Evolutionary conservation across 1,284 basidiomycete genomes (phyloP).

Genomic region (Ceratobasidium sp.): DNA sequence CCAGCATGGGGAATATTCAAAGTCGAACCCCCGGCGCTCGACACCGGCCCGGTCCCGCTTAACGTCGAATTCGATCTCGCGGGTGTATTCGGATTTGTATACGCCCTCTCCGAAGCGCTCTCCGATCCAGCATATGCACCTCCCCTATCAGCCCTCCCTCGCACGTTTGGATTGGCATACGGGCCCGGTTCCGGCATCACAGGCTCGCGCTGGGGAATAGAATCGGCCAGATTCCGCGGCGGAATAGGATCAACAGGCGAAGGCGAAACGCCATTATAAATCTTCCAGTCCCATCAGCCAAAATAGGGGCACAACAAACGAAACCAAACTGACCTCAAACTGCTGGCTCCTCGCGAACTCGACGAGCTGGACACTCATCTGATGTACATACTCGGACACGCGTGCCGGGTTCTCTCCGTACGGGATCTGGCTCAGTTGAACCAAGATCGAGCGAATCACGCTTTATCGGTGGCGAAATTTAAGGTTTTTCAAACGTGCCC

Average conservation of each 20-base stretch:
- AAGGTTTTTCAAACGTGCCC: neutral
- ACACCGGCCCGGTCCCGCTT: neutral
- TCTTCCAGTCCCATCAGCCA: neutral
- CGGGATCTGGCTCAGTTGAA: slow-evolving; percentile 9
- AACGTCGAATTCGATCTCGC: neutral
- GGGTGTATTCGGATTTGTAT: slow-evolving; percentile 20
- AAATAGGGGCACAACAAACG: neutral
- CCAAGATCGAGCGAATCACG: slow-evolving; percentile 28
- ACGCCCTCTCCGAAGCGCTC: neutral
- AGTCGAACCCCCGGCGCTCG: neutral
- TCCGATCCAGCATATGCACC: neutral
- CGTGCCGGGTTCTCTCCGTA: neutral
- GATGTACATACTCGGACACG: neutral
- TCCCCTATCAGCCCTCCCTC: neutral
- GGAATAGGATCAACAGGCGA: slow-evolving; percentile 30
- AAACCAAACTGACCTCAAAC: slow-evolving; percentile 18
- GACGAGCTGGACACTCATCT: slow-evolving; percentile 12
- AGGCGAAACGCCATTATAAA: slow-evolving; percentile 23
- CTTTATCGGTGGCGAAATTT: neutral
- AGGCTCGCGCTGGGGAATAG: too few species aligned
- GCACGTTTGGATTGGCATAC: slow-evolving; percentile 14
- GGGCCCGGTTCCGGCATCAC: neutral
- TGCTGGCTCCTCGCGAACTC: slow-evolving; percentile 32
- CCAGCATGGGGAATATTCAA: neutral
- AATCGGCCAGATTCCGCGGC: too few species aligned